Conservation (phyloP, 352 stramenopile genomes). For the Phytopythium montanum region DNA sequence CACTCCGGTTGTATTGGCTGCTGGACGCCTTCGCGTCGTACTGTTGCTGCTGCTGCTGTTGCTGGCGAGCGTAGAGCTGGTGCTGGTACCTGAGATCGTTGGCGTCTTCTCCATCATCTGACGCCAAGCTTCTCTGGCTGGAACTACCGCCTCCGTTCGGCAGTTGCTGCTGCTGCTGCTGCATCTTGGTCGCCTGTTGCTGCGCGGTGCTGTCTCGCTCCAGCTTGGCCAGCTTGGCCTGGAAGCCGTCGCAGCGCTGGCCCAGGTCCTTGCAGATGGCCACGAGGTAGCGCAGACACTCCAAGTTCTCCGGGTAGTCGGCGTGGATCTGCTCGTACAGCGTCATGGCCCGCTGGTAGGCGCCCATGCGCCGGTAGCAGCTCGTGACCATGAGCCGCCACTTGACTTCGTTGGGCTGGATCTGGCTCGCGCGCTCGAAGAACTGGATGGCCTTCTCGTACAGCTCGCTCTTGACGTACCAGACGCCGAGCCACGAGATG, state of each 20-base stretch:
- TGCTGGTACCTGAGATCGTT: slow-evolving; percentile 9
- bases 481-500: slow-evolving; percentile 95
- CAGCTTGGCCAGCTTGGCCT: slow-evolving; percentile 91
- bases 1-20: background rate
- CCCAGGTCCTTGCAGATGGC: slow-evolving; percentile 94
- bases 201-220: slow-evolving; percentile 54
- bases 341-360: slow-evolving; percentile 90
- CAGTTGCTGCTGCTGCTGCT: slow-evolving; percentile 22
- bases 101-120: slow-evolving; percentile 23
- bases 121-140: slow-evolving; percentile 10
- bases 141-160: slow-evolving; percentile 16
- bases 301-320: slow-evolving; percentile 92
- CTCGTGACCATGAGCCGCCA: slow-evolving; percentile 96
- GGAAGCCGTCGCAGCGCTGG: slow-evolving; percentile 90
- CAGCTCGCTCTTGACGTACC: slow-evolving; percentile 96
- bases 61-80: slow-evolving; percentile 16
- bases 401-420: slow-evolving; percentile 95
- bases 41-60: slow-evolving; percentile 7
- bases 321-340: slow-evolving; percentile 95
- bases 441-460: slow-evolving; percentile 97
- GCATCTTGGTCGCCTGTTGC: slow-evolving; percentile 26
- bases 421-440: slow-evolving; percentile 93
- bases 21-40: slow-evolving; percentile 10
- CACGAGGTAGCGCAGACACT: slow-evolving; percentile 91
- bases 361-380: slow-evolving; percentile 94